Evolutionary conservation across 2,329 filamentous ascomycete species (phyloP).

Genomic region (Sordariomycetes sp.): DNA sequence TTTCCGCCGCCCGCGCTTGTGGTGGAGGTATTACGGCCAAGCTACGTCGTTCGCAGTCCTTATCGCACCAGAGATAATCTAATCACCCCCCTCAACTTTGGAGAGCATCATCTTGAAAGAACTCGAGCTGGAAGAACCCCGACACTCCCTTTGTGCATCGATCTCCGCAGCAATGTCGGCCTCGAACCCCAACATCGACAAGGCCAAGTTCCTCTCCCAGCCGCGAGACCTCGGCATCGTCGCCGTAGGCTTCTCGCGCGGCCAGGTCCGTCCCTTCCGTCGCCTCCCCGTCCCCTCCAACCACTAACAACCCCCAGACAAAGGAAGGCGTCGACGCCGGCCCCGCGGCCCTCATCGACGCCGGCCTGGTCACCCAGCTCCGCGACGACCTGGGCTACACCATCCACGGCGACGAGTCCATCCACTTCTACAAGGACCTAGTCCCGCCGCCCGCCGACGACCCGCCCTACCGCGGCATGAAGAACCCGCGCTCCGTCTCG

Average conservation of each 20-base stretch:
- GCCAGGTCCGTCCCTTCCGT: slow-evolving; percentile 55
- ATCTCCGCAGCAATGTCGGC: not conserved
- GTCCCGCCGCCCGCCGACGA: slow-evolving; percentile 52
- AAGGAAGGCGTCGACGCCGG: slow-evolving; percentile 89
- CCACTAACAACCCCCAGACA: slow-evolving; percentile 40
- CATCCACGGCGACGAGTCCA: slow-evolving; percentile 70
- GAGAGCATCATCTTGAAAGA: not conserved
- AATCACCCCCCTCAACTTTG: not conserved
- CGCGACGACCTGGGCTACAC: slow-evolving; percentile 80
- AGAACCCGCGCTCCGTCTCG: slow-evolving; percentile 79
- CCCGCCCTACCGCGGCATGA: slow-evolving; percentile 82
- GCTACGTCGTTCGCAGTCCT: not conserved
- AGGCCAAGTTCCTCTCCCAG: slow-evolving; percentile 68
- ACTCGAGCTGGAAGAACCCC: slow-evolving; percentile 2
- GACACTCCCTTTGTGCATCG: not conserved
- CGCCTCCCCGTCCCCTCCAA: slow-evolving; percentile 1
- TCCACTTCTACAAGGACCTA: slow-evolving; percentile 73
- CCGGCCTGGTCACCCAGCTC: slow-evolving; percentile 77
- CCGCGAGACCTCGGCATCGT: slow-evolving; percentile 80
- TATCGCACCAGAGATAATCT: not conserved
- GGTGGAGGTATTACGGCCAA: not conserved
- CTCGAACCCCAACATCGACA: slow-evolving; percentile 43
- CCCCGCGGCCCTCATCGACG: slow-evolving; percentile 77
- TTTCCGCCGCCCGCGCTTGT: no score
- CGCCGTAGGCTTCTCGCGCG: slow-evolving; percentile 91